Percentiles rank a stretch among this genome's conserved stretches.
Evolutionary conservation across 2,329 filamentous ascomycete species (phyloP).

Genomic region (Hypocreales sp.): DNA sequence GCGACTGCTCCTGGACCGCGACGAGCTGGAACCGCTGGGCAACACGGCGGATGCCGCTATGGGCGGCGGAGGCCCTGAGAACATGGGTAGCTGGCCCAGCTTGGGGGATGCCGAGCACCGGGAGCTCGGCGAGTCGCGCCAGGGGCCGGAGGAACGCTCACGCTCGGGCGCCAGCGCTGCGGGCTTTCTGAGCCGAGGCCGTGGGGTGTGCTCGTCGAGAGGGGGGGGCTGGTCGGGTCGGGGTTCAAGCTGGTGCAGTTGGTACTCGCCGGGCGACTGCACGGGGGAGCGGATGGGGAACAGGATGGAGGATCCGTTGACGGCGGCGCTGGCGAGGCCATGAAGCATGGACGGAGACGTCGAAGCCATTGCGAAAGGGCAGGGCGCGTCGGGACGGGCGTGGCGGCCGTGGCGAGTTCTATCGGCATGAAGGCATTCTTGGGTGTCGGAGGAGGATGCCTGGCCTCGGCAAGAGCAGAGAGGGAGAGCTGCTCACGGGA

Average conservation of each 20-base stretch:
- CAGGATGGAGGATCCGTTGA: too few relatives aligned
- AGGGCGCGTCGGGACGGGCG: too few relatives aligned
- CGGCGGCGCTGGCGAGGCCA: slow-evolving; percentile 10
- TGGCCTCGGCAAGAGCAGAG: too few relatives aligned
- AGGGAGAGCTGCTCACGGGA: too few relatives aligned
- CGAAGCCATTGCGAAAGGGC: too few relatives aligned
- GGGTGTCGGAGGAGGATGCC: too few relatives aligned
- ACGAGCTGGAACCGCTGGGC: slow-evolving; percentile 3
- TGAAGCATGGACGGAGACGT: too few relatives aligned
- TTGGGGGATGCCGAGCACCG: slow-evolving; percentile 17
- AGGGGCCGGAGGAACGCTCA: slow-evolving; percentile 5
- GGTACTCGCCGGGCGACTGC: slow-evolving; percentile 17
- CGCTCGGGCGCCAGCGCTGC: slow-evolving; percentile 2
- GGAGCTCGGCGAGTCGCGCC: slow-evolving; percentile 11
- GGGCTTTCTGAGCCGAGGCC: slow-evolving; percentile 8
- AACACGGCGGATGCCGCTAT: slow-evolving; percentile 28
- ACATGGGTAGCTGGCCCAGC: slow-evolving; percentile 18
- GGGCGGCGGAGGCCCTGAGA: slow-evolving; percentile 33
- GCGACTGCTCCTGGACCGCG: slow-evolving; percentile 6
- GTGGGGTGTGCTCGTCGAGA: slow-evolving; percentile 8
- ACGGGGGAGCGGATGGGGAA: slow-evolving; percentile 11
- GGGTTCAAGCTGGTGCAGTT: slow-evolving; percentile 23
- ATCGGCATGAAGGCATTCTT: too few relatives aligned
- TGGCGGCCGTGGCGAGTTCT: too few relatives aligned
- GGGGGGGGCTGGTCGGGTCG: slow-evolving; percentile 13